Percentiles rank a stretch among this genome's conserved stretches.
These are phyloP conservation scores for Rhododendron ferrugineum DNA, from an alignment of 148 eudicot species.

Conservation along the genomic window DNA sequence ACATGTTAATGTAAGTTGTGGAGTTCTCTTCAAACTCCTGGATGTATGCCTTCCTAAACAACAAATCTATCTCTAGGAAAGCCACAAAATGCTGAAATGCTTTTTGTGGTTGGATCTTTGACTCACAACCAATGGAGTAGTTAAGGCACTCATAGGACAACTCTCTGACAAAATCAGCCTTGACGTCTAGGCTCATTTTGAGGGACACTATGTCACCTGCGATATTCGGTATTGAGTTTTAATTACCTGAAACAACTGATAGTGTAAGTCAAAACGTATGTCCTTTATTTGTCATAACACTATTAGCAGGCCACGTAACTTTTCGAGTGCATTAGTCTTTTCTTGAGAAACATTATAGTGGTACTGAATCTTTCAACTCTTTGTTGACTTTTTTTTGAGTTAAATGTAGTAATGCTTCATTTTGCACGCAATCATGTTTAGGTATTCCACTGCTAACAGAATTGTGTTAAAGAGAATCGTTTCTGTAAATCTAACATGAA, in stretches of 20 bases:
- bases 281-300: neutral
- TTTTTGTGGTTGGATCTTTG: neutral
- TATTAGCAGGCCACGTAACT: neutral
- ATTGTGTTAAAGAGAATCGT: neutral
- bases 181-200: neutral
- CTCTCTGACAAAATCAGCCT: neutral
- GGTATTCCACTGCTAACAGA: neutral
- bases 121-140: neutral
- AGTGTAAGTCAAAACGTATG: neutral
- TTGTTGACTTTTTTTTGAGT: neutral
- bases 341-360: neutral
- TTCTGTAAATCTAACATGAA: neutral
- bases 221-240: neutral
- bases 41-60: neutral
- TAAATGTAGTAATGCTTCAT: neutral
- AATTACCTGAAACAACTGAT: neutral
- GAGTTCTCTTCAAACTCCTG: neutral
- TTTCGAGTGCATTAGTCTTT: neutral
- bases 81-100: neutral
- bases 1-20: neutral
- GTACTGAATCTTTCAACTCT: neutral
- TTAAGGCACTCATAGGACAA: neutral
- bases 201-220: neutral
- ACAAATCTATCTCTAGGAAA: neutral
- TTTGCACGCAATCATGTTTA: neutral